A percentile compares a stretch with the other conserved stretches of the same genome.
Evolutionary conservation across 306 rosid genomes (phyloP).

Genomic region (Clitoria ternatea): DNA sequence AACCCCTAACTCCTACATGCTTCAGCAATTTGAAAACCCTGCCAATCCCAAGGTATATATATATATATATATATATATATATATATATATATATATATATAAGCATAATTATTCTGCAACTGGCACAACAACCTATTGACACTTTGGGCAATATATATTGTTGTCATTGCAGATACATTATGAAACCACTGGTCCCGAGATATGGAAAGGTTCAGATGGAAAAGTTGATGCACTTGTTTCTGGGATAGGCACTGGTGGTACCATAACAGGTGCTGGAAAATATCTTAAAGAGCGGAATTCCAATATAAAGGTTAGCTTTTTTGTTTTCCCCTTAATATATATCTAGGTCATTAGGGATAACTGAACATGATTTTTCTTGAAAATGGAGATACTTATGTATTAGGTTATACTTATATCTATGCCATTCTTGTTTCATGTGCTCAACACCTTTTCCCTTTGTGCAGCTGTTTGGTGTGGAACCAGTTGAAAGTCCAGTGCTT

Average conservation of each 20-base stretch:
- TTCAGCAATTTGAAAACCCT: conserved; percentile 82
- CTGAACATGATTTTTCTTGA: not conserved
- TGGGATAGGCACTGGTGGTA: conserved; percentile 85
- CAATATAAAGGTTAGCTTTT: conserved; percentile 49
- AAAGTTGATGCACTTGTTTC: conserved; percentile 65
- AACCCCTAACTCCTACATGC: conserved; percentile 71
- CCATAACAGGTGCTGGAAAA: conserved; percentile 77
- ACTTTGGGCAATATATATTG: conserved; percentile 1
- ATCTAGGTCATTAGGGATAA: not conserved
- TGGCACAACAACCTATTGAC: not conserved
- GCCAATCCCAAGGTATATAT: conserved; percentile 89
- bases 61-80: too few relatives aligned
- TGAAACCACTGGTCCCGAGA: conserved; percentile 87
- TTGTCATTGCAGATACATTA: conserved; percentile 53
- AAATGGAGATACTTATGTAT: not conserved
- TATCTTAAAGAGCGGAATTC: conserved; percentile 77
- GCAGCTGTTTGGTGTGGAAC: conserved; percentile 74
- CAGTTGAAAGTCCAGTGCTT: conserved; percentile 72
- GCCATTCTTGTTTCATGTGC: not conserved
- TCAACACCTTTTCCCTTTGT: conserved; percentile 21
- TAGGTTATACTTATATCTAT: not conserved
- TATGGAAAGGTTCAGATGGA: conserved; percentile 71
- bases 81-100: too few relatives aligned
- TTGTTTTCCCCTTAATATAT: not conserved
- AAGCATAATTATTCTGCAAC: not conserved